Percentiles rank a stretch among this genome's conserved stretches.
phyloP scores from a whole-genome alignment of 2,329 filamentous ascomycete genomes.

The Aspergillus amoenus region DNA sequence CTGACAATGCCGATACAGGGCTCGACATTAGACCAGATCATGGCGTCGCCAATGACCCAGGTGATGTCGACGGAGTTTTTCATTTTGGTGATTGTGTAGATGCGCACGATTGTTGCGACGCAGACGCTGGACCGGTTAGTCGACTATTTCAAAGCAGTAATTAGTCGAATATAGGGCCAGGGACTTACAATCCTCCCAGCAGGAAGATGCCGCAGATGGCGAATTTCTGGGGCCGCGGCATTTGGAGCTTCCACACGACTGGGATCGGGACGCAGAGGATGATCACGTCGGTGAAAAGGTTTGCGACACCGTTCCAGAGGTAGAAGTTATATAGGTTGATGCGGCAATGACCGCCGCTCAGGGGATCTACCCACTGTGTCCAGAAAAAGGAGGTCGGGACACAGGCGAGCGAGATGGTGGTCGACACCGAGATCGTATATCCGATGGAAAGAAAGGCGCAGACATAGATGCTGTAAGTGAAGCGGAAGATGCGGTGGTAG shows the following conservation, averaged over 20 bases:
- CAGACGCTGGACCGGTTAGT: constrained; percentile 14
- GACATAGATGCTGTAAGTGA: constrained; percentile 15
- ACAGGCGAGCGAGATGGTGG: constrained; percentile 13
- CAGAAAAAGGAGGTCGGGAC: constrained; percentile 17
- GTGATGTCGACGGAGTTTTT: constrained; percentile 17
- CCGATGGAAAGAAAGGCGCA: constrained; percentile 16
- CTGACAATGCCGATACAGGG: constrained; percentile 24
- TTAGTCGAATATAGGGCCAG: too few relatives aligned
- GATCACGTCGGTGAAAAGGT: constrained; percentile 18
- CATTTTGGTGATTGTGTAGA: constrained; percentile 17
- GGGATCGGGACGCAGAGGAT: constrained; percentile 20
- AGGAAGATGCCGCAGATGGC: constrained; percentile 18
- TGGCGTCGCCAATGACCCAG: constrained; percentile 19
- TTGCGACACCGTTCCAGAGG: constrained; percentile 16
- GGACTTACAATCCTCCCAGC: constrained; percentile 19
- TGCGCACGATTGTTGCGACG: constrained; percentile 19
- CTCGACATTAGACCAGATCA: constrained; percentile 24
- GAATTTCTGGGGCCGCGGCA: constrained; percentile 13
- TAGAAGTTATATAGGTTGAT: constrained; percentile 19
- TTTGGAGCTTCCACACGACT: constrained; percentile 19
- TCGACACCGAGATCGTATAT: constrained; percentile 12
- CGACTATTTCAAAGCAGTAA: neutral
- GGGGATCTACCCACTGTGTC: constrained; percentile 14
- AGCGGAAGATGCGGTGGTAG: constrained; percentile 21
- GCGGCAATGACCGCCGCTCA: constrained; percentile 6